phyloP scores from a whole-genome alignment of 2,329 filamentous ascomycete genomes.

The Neonectria magnoliae region DNA sequence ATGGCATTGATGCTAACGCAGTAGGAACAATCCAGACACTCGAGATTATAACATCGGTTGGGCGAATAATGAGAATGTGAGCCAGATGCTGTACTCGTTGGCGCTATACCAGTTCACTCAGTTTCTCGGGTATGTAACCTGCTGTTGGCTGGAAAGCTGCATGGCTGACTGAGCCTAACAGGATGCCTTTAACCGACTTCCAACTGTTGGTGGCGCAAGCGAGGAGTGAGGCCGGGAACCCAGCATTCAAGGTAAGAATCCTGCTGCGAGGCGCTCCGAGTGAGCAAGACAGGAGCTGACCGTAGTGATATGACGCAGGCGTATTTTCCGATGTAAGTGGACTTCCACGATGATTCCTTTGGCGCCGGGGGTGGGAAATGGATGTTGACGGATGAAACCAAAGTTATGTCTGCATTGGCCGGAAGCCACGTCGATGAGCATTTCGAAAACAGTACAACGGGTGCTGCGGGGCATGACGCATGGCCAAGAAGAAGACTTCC shows the following conservation, averaged over 20 bases:
- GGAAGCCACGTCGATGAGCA: conserved; percentile 56
- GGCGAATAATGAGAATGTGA: conserved; percentile 65
- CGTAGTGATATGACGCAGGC: conserved; percentile 51
- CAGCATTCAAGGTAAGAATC: conserved; percentile 63
- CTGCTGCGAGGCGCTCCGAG: background rate
- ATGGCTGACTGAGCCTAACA: conserved; percentile 40
- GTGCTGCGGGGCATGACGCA: conserved; percentile 4
- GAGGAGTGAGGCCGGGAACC: conserved; percentile 62
- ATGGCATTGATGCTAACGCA: conserved; percentile 5
- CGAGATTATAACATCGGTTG: conserved; percentile 63
- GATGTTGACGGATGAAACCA: conserved; percentile 24
- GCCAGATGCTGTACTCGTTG: conserved; percentile 63
- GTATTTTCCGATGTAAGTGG: conserved; percentile 69
- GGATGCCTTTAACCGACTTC: conserved; percentile 68
- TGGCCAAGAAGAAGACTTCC: background rate
- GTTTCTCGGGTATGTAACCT: conserved; percentile 54
- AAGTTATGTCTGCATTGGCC: conserved; percentile 71
- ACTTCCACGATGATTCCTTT: background rate
- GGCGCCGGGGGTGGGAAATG: background rate
- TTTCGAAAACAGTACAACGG: background rate
- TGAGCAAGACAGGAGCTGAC: conserved; percentile 14
- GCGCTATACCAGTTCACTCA: conserved; percentile 67
- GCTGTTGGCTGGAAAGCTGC: background rate
- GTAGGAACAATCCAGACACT: conserved; percentile 50
- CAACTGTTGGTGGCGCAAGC: conserved; percentile 66